Percentiles rank a stretch among this genome's conserved stretches.
Conservation (phyloP, 2,329 filamentous ascomycete species). For the Pyrenophora tritici-repentis region DNA sequence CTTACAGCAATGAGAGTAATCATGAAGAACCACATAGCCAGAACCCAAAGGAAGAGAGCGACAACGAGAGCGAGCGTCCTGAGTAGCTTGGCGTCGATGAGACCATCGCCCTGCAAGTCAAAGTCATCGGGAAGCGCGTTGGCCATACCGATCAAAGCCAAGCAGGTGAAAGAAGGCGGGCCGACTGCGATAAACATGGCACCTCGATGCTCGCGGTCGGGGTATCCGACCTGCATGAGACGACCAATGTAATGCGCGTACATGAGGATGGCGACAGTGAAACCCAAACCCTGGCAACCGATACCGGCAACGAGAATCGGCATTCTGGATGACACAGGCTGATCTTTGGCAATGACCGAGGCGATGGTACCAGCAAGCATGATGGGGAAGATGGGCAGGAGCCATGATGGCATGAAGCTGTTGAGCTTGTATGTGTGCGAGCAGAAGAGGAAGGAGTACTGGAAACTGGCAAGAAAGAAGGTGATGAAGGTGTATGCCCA, state of each 20-base stretch:
- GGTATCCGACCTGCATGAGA: slow-evolving; percentile 70
- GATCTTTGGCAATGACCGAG: slow-evolving; percentile 65
- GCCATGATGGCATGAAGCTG: slow-evolving; percentile 75
- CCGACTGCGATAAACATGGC: slow-evolving; percentile 79
- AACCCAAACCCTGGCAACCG: slow-evolving; percentile 71
- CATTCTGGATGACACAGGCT: slow-evolving; percentile 61
- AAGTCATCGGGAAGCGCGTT: slow-evolving; percentile 56
- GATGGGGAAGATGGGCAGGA: slow-evolving; percentile 74
- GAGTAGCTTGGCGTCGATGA: slow-evolving; percentile 52
- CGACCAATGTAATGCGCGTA: slow-evolving; percentile 73
- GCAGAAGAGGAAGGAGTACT: slow-evolving; percentile 69
- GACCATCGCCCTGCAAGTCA: slow-evolving; percentile 53
- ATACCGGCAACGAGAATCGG: slow-evolving; percentile 70
- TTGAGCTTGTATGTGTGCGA: slow-evolving; percentile 63
- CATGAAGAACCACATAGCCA: slow-evolving; percentile 63
- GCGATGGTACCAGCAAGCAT: slow-evolving; percentile 76
- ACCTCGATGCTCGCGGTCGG: slow-evolving; percentile 66
- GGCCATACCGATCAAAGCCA: slow-evolving; percentile 72
- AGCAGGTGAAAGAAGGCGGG: slow-evolving; percentile 71
- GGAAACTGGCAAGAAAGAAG: slow-evolving; percentile 48
- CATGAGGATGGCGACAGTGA: slow-evolving; percentile 72
- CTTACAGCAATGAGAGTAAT: slow-evolving; percentile 49
- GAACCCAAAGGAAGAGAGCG: slow-evolving; percentile 67
- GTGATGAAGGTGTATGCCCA: slow-evolving; percentile 52
- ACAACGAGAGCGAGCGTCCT: slow-evolving; percentile 54